Conservation (phyloP, 306 rosid genomes). For the Inga oerstediana region DNA sequence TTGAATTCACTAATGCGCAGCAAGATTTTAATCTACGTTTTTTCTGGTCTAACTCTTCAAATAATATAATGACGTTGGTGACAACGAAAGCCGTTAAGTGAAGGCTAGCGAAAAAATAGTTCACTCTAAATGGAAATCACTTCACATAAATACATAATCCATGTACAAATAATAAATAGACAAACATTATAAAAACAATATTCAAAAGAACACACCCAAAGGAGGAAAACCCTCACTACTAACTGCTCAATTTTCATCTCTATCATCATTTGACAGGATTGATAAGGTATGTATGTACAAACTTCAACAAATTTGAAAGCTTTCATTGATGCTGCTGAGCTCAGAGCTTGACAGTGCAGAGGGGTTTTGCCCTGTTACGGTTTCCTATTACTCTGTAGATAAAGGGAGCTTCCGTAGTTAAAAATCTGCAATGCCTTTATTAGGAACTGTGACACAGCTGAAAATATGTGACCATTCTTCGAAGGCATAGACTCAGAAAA, state of each 20-base stretch:
- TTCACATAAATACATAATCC: neutral
- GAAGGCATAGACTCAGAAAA: neutral
- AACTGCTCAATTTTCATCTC: neutral
- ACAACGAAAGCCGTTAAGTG: neutral
- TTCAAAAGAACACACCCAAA: neutral
- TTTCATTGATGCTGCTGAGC: conserved; percentile 12
- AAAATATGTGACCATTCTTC: conserved; percentile 1
- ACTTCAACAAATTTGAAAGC: conserved; percentile 5
- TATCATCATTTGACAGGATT: neutral
- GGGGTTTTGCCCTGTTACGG: neutral
- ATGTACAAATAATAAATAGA: neutral
- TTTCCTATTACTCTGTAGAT: neutral
- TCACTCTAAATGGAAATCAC: neutral
- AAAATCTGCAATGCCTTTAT: neutral
- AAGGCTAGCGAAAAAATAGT: neutral
- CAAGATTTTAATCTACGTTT: neutral
- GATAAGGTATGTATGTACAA: neutral
- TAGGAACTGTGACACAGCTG: neutral
- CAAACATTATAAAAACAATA: too few species aligned
- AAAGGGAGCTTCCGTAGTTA: neutral
- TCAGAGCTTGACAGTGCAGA: neutral
- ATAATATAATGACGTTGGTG: too few species aligned
- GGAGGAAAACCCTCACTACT: neutral
- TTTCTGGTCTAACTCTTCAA: neutral
- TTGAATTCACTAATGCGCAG: neutral